Conservation (phyloP, 1,284 basidiomycete genomes). For the Gomphus bonarii region DNA sequence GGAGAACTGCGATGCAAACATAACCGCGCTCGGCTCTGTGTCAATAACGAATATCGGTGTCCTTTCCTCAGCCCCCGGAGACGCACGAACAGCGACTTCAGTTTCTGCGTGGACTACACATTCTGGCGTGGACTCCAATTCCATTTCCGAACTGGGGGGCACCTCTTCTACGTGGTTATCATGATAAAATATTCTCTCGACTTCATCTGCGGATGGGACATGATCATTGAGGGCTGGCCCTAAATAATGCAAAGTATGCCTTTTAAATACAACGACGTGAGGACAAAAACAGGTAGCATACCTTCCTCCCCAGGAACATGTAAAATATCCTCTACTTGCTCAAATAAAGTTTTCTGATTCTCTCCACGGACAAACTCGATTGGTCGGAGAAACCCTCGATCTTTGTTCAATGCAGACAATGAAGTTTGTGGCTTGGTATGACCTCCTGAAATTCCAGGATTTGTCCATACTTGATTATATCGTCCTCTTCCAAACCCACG, state of each 20-base stretch:
- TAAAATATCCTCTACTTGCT: constrained; percentile 57
- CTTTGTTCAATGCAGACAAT: constrained; percentile 45
- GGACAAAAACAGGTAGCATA: constrained; percentile 28
- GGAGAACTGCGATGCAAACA: background rate
- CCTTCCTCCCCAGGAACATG: constrained; percentile 41
- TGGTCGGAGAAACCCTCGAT: constrained; percentile 51
- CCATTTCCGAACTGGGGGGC: background rate
- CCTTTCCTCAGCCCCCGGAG: constrained; percentile 15
- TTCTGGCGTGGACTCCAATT: constrained; percentile 13
- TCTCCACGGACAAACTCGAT: constrained; percentile 57
- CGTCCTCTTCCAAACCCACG: background rate
- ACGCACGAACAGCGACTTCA: constrained; percentile 21
- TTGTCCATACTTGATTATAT: background rate
- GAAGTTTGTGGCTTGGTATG: constrained; percentile 24
- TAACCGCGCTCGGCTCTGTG: constrained; percentile 17
- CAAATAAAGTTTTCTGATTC: constrained; percentile 46
- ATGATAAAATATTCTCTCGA: constrained; percentile 1
- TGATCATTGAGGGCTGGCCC: constrained; percentile 11
- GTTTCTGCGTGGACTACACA: constrained; percentile 44
- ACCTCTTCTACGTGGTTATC: background rate
- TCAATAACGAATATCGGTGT: constrained; percentile 30
- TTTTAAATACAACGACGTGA: background rate
- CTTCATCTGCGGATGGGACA: background rate
- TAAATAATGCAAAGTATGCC: constrained; percentile 7
- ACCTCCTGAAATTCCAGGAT: constrained; percentile 1